A percentile compares a stretch with the other conserved stretches of the same genome.
Evolutionary conservation across 225 moss, liverwort and hornwort species (phyloP).

Genomic region (Physcomitrium patens): DNA sequence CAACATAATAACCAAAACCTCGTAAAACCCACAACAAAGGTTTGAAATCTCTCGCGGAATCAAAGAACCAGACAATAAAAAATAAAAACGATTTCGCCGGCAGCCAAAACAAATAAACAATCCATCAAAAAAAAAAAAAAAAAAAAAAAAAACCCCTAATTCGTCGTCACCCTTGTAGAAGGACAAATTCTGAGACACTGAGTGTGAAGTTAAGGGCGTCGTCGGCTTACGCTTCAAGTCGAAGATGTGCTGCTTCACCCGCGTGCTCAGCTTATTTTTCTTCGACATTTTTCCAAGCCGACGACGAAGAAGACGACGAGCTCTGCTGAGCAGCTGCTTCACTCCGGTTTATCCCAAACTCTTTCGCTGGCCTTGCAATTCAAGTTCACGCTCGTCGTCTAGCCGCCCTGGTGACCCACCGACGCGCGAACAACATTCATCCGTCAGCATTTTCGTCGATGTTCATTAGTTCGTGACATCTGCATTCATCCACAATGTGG

Average conservation of each 20-base stretch:
- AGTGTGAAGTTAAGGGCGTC: not conserved
- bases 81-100: not conserved
- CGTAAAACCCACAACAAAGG: not conserved
- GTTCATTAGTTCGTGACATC: too few species aligned
- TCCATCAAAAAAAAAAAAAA: not conserved
- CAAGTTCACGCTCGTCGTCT: too few species aligned
- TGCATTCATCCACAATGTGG: too few species aligned
- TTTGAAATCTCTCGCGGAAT: too few species aligned
- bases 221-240: conserved; percentile 52
- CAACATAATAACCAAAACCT: not conserved
- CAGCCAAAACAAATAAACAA: too few species aligned
- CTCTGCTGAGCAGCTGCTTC: not conserved
- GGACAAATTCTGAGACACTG: not conserved
- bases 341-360: too few species aligned
- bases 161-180: not conserved
- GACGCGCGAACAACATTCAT: too few species aligned
- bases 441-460: too few species aligned
- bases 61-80: not conserved
- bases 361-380: too few species aligned
- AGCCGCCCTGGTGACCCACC: too few species aligned
- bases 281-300: conserved; percentile 52
- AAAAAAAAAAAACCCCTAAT: not conserved
- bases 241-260: conserved; percentile 60
- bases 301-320: not conserved
- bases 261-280: conserved; percentile 71